Evolutionary conservation across 306 rosid species (phyloP).

Genomic region (Mimosa bimucronata): DNA sequence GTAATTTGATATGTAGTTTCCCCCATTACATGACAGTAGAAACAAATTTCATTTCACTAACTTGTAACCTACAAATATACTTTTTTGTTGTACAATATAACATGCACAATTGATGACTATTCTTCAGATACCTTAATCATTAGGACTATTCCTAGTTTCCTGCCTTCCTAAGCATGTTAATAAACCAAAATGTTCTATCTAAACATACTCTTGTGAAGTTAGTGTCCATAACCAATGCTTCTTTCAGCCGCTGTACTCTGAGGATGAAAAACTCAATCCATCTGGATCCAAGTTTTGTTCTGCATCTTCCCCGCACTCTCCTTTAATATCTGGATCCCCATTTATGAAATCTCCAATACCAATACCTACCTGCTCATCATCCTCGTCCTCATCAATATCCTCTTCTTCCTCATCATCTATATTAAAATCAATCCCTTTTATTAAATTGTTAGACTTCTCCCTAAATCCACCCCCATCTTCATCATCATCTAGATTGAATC

Average conservation of each 20-base stretch:
- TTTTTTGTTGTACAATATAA: neutral
- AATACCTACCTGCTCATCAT: conserved; percentile 41
- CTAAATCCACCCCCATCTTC: conserved; percentile 40
- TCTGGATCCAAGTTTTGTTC: conserved; percentile 39
- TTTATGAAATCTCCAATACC: conserved; percentile 47
- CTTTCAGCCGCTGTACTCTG: conserved; percentile 46
- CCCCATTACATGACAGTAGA: conserved; percentile 10
- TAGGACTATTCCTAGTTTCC: conserved; percentile 31
- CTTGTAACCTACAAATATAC: conserved; percentile 29
- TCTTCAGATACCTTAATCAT: conserved; percentile 18
- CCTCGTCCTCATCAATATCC: conserved; percentile 29
- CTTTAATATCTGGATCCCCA: conserved; percentile 48
- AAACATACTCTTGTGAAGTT: conserved; percentile 7
- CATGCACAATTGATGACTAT: neutral
- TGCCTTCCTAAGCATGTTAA: conserved; percentile 13
- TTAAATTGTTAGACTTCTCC: conserved; percentile 44
- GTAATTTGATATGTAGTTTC: conserved; percentile 6
- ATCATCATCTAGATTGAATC: conserved; percentile 41
- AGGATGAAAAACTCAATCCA: conserved; percentile 44
- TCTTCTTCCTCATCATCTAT: conserved; percentile 41
- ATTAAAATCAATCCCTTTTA: conserved; percentile 39
- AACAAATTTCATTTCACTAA: conserved; percentile 25
- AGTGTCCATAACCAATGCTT: neutral
- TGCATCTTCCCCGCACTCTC: conserved; percentile 37
- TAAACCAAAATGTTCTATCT: conserved; percentile 16